phyloP scores from a whole-genome alignment of 176 grass and related monocot genomes.

The Themeda triandra region DNA sequence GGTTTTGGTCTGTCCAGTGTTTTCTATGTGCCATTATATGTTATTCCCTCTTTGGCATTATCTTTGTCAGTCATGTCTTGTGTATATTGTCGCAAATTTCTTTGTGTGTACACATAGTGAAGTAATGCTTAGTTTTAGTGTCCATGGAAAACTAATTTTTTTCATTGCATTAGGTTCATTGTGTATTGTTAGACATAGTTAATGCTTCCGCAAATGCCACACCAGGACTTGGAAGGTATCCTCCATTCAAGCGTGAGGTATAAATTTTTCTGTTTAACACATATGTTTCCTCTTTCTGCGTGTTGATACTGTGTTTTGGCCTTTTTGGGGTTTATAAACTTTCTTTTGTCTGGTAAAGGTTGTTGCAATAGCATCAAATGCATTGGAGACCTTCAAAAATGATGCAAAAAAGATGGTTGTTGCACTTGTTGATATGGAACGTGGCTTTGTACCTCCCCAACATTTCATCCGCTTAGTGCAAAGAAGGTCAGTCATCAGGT shows the following conservation, averaged over 20 bases:
- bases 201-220: slow-evolving; percentile 89
- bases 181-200: slow-evolving; percentile 85
- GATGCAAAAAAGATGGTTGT: too few species aligned
- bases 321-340: slow-evolving; percentile 18
- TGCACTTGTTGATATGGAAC: too few species aligned
- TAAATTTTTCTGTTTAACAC: slow-evolving; percentile 13
- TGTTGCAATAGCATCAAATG: slow-evolving; percentile 81
- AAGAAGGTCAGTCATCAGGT: too few species aligned
- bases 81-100: neutral
- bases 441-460: too few species aligned
- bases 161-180: slow-evolving; percentile 67
- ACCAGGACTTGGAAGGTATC: slow-evolving; percentile 87
- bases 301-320: slow-evolving; percentile 10
- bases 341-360: slow-evolving; percentile 46
- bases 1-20: neutral
- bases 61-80: slow-evolving; percentile 3
- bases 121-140: neutral
- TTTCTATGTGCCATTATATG: neutral
- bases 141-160: slow-evolving; percentile 16
- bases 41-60: neutral
- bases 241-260: slow-evolving; percentile 97
- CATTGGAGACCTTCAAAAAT: too few species aligned
- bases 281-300: neutral
- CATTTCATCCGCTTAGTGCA: too few species aligned
- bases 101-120: neutral